Evolutionary conservation across 257 asterid species (phyloP).

Genomic region (Anisodus acutangulus): DNA sequence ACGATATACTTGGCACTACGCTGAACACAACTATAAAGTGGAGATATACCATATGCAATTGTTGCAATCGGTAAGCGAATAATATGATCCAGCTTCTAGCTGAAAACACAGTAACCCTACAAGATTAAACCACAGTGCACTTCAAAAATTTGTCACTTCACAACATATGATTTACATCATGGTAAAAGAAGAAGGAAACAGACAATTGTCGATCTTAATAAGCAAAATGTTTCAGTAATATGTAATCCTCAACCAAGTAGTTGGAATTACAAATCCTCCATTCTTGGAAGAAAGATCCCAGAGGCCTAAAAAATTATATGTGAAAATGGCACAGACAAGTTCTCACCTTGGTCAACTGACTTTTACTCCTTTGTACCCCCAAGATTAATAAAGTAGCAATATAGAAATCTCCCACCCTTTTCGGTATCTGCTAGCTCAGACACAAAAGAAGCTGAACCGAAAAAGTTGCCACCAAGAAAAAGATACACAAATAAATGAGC

Average conservation of each 20-base stretch:
- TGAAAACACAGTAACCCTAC: slow-evolving; percentile 95
- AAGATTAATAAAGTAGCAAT: background rate
- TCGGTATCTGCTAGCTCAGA: background rate
- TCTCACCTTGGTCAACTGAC: slow-evolving; percentile 1
- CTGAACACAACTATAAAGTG: slow-evolving; percentile 13
- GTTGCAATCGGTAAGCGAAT: slow-evolving; percentile 90
- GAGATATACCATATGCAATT: slow-evolving; percentile 72
- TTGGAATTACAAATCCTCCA: background rate
- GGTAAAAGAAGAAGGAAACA: slow-evolving; percentile 23
- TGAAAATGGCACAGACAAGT: slow-evolving; percentile 2
- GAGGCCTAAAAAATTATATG: background rate
- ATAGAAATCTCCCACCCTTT: slow-evolving; percentile 19
- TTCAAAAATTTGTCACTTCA: background rate
- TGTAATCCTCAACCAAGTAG: slow-evolving; percentile 17
- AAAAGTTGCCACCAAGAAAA: background rate
- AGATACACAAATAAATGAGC: background rate
- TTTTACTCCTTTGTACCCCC: background rate
- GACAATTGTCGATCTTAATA: background rate
- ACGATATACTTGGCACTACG: too few species aligned
- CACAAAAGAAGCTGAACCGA: slow-evolving; percentile 2
- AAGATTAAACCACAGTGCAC: slow-evolving; percentile 29
- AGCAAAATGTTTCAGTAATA: background rate
- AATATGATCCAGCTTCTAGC: slow-evolving; percentile 93
- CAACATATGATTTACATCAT: slow-evolving; percentile 15
- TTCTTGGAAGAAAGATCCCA: slow-evolving; percentile 11